Conservation (phyloP, 306 rosid species). For the Ziziphus jujuba region DNA sequence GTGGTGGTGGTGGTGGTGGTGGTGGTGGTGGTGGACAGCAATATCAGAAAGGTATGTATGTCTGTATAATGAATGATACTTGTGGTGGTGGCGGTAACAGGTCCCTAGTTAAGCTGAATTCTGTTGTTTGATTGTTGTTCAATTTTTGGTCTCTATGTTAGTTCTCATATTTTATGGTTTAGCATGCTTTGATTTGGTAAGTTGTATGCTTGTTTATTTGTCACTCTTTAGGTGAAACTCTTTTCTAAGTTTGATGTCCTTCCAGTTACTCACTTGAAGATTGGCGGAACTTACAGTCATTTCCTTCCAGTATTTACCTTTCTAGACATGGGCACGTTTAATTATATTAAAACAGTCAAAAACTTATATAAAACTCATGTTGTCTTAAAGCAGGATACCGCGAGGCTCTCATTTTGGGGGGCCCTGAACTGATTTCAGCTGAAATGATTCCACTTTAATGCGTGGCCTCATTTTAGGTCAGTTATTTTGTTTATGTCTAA, state of each 20-base stretch:
- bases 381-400: constrained; percentile 70
- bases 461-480: constrained; percentile 82
- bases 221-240: neutral
- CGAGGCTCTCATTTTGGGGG: constrained; percentile 75
- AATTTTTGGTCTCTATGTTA: neutral
- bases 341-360: constrained; percentile 41
- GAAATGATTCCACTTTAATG: constrained; percentile 70
- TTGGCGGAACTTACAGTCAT: constrained; percentile 42
- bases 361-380: constrained; percentile 63
- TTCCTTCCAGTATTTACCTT: constrained; percentile 57
- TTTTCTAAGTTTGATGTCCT: constrained; percentile 10
- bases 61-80: neutral
- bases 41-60: constrained; percentile 50
- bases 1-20: constrained; percentile 28
- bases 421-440: constrained; percentile 71
- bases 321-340: constrained; percentile 54
- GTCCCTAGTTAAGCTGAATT: neutral
- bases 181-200: constrained; percentile 16
- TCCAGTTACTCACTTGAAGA: constrained; percentile 36
- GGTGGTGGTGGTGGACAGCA: constrained; percentile 39
- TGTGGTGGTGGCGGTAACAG: constrained; percentile 4
- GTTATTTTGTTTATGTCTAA: constrained; percentile 61
- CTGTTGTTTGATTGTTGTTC: neutral
- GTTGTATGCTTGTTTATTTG: constrained; percentile 11
- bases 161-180: neutral